Conservation (phyloP, 2,329 filamentous ascomycete species). For the Hypoxylon sp. region DNA sequence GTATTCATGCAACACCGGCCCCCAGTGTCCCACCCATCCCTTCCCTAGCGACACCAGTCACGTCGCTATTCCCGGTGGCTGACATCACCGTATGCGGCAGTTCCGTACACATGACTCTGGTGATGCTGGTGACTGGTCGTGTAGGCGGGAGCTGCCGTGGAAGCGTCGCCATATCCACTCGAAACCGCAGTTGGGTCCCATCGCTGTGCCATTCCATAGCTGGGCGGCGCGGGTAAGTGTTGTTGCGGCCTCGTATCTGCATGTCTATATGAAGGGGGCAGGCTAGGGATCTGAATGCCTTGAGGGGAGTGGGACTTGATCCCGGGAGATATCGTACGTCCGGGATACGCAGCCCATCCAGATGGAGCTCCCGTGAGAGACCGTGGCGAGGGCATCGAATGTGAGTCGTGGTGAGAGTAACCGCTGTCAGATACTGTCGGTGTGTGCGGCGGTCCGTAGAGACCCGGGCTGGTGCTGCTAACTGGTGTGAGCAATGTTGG, state of each 20-base stretch:
- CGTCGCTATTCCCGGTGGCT: slow-evolving; percentile 57
- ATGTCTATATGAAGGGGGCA: slow-evolving; percentile 57
- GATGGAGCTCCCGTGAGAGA: slow-evolving; percentile 63
- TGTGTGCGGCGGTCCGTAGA: slow-evolving; percentile 55
- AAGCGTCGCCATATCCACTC: slow-evolving; percentile 49
- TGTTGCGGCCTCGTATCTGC: slow-evolving; percentile 52
- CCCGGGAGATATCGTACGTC: slow-evolving; percentile 61
- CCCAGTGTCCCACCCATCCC: slow-evolving; percentile 11
- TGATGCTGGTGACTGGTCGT: slow-evolving; percentile 51
- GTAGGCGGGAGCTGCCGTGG: slow-evolving; percentile 46
- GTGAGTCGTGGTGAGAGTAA: slow-evolving; percentile 59
- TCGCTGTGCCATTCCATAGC: slow-evolving; percentile 53
- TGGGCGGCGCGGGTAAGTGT: slow-evolving; percentile 53
- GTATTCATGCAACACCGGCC: slow-evolving; percentile 21
- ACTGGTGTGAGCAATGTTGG: slow-evolving; percentile 52
- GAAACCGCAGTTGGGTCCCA: slow-evolving; percentile 50
- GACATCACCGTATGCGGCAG: slow-evolving; percentile 59
- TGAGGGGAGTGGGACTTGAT: slow-evolving; percentile 57
- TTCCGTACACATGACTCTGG: slow-evolving; percentile 59
- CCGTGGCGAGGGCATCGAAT: slow-evolving; percentile 66
- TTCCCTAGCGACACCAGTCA: slow-evolving; percentile 16
- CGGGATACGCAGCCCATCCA: slow-evolving; percentile 64
- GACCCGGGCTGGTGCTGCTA: slow-evolving; percentile 52
- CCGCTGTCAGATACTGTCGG: slow-evolving; percentile 57
- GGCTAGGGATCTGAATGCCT: slow-evolving; percentile 54